Evolutionary conservation across 2,329 filamentous ascomycete species (phyloP).

Genomic region (Acarospora socialis): DNA sequence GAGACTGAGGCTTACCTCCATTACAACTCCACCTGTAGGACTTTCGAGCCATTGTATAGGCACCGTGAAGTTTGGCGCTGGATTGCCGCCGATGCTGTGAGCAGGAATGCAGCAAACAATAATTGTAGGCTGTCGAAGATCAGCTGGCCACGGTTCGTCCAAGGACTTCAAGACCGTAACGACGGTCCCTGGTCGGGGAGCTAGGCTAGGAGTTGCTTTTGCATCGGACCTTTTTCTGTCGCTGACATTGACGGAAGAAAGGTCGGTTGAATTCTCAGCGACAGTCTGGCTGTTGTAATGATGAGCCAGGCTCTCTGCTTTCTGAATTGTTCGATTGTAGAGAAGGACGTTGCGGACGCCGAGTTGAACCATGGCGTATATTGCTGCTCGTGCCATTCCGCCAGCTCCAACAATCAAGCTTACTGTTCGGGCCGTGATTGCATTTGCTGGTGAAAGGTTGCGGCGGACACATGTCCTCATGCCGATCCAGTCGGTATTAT

Average conservation of each 20-base stretch:
- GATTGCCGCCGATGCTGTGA: conserved; percentile 23
- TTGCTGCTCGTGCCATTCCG: conserved; percentile 28
- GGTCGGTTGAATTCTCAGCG: no score
- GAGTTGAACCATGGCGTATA: conserved; percentile 27
- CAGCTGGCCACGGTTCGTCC: conserved; percentile 21
- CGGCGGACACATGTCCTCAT: conserved; percentile 59
- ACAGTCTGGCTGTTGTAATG: conserved; percentile 25
- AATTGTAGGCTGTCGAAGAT: conserved; percentile 24
- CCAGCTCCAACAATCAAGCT: conserved; percentile 51
- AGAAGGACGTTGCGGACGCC: conserved; percentile 26
- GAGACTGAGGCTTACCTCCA: conserved; percentile 27
- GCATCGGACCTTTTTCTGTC: no score
- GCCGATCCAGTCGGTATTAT: conserved; percentile 73
- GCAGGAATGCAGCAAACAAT: conserved; percentile 26
- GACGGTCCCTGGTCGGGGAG: conserved; percentile 14
- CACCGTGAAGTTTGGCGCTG: conserved; percentile 23
- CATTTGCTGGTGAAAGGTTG: conserved; percentile 58
- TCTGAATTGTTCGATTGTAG: conserved; percentile 24
- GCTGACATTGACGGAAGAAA: no score
- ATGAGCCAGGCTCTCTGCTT: conserved; percentile 22
- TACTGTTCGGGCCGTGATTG: conserved; percentile 40
- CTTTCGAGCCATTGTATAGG: conserved; percentile 26
- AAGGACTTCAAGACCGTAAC: conserved; percentile 20
- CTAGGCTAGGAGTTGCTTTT: no score
- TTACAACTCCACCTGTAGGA: conserved; percentile 26